phyloP scores from a whole-genome alignment of 2,329 filamentous ascomycete genomes.

The Didymella segeticola region DNA sequence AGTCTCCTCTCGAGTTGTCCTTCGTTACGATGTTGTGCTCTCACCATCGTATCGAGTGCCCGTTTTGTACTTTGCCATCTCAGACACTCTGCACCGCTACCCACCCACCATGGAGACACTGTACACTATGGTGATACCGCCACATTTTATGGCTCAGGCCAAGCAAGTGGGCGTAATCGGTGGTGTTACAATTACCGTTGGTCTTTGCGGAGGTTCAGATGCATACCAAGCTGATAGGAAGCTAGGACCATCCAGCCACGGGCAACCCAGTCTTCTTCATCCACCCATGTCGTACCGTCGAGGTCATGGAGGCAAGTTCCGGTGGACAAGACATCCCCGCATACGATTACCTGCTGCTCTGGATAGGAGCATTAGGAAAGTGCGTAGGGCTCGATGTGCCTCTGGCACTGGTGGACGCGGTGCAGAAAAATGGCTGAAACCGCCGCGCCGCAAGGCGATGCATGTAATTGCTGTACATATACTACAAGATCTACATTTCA shows the following conservation, averaged over 20 bases:
- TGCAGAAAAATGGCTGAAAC: background rate
- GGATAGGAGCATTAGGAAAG: slow-evolving; percentile 86
- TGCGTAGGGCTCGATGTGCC: slow-evolving; percentile 82
- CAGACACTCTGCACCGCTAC: slow-evolving; percentile 35
- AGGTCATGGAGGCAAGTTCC: slow-evolving; percentile 70
- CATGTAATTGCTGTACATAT: slow-evolving; percentile 25
- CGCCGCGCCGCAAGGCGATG: background rate
- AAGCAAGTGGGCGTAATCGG: slow-evolving; percentile 48
- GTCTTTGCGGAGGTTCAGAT: slow-evolving; percentile 8
- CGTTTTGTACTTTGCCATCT: slow-evolving; percentile 51
- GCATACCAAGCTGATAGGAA: background rate
- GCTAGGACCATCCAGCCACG: slow-evolving; percentile 80
- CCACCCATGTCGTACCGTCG: slow-evolving; percentile 88
- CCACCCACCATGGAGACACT: slow-evolving; percentile 44
- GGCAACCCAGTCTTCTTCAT: slow-evolving; percentile 85
- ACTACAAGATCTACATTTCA: slow-evolving; percentile 27
- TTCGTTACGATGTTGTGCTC: slow-evolving; percentile 52
- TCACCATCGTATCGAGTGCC: slow-evolving; percentile 56
- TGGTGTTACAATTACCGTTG: slow-evolving; percentile 48
- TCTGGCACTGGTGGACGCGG: slow-evolving; percentile 61
- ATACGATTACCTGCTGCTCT: slow-evolving; percentile 79
- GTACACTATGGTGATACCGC: slow-evolving; percentile 47
- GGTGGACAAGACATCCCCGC: slow-evolving; percentile 46
- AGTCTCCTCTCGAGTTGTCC: background rate
- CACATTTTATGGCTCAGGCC: slow-evolving; percentile 40